Conservation (phyloP, 208 protist species). For the Vickermania ingenoplastis region DNA sequence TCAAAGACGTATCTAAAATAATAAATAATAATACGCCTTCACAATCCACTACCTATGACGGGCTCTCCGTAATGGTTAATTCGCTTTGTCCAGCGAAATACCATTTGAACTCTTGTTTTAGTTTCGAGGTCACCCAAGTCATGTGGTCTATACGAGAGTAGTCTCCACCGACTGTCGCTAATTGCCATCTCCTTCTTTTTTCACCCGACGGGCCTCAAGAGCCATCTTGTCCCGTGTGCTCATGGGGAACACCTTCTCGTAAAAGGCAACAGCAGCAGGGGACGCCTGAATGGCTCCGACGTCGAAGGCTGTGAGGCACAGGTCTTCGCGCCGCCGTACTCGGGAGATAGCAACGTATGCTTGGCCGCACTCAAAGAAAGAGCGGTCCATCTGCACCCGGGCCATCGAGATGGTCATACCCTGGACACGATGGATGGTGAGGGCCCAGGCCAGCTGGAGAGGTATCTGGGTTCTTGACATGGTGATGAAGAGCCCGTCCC, state of each 20-base stretch:
- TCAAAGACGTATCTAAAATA: no score
- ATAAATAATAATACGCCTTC: no score
- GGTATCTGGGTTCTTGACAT: constrained; percentile 48
- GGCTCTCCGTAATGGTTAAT: no score
- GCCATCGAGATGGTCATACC: constrained; percentile 50
- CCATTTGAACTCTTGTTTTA: no score
- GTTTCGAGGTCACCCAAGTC: no score
- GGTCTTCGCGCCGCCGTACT: constrained; percentile 14
- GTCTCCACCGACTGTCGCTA: no score
- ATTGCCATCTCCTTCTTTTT: no score
- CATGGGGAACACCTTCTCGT: constrained; percentile 12
- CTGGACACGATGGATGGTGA: constrained; percentile 85
- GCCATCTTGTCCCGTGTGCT: no score
- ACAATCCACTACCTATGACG: no score
- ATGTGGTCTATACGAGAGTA: no score
- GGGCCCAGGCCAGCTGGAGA: constrained; percentile 73
- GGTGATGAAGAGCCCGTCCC: constrained; percentile 3
- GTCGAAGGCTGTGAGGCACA: constrained; percentile 14
- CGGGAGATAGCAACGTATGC: constrained; percentile 31
- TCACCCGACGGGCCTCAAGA: no score
- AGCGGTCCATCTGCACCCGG: constrained; percentile 11
- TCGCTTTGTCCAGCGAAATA: no score
- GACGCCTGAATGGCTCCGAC: constrained; percentile 7
- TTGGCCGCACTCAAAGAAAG: constrained; percentile 29
- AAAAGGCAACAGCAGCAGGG: constrained; percentile 15